These are phyloP conservation scores for Coniella lustricola DNA, from an alignment of 2,329 filamentous ascomycete species.

Conservation along the genomic window DNA sequence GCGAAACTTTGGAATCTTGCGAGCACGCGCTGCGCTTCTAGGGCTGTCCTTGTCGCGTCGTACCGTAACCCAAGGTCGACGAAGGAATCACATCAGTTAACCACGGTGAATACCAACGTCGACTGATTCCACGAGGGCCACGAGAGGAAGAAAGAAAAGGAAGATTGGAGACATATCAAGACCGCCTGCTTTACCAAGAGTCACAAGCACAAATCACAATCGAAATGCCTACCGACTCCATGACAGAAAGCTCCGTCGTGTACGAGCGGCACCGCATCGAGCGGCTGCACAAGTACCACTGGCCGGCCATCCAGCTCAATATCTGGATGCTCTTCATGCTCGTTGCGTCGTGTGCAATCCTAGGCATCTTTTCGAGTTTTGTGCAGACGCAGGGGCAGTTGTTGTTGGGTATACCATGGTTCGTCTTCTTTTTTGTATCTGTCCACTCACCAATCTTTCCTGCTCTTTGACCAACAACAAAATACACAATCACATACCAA, in stretches of 20 bases:
- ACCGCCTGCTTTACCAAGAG: too few species aligned
- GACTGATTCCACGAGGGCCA: too few species aligned
- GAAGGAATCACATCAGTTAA: too few species aligned
- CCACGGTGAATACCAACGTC: too few species aligned
- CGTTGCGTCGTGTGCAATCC: slow-evolving; percentile 47
- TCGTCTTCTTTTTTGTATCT: slow-evolving; percentile 20
- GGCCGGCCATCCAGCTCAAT: slow-evolving; percentile 61
- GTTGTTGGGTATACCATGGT: slow-evolving; percentile 53
- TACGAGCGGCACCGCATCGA: slow-evolving; percentile 37
- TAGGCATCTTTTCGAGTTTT: slow-evolving; percentile 56
- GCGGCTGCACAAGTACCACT: slow-evolving; percentile 55
- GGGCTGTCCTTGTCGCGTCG: too few species aligned
- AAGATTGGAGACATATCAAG: too few species aligned
- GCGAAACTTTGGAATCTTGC: too few species aligned
- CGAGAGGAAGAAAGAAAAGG: too few species aligned
- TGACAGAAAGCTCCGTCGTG: slow-evolving; percentile 31
- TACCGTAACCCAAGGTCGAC: too few species aligned
- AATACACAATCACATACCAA: too few species aligned
- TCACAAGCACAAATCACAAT: background rate
- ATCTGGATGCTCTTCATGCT: slow-evolving; percentile 63
- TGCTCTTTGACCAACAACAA: too few species aligned
- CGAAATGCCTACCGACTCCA: slow-evolving; percentile 19
- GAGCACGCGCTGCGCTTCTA: too few species aligned
- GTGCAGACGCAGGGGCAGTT: slow-evolving; percentile 52
- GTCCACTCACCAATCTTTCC: background rate